Conservation (phyloP, 495 filamentous ascomycete species). For the Terfezia boudieri region DNA sequence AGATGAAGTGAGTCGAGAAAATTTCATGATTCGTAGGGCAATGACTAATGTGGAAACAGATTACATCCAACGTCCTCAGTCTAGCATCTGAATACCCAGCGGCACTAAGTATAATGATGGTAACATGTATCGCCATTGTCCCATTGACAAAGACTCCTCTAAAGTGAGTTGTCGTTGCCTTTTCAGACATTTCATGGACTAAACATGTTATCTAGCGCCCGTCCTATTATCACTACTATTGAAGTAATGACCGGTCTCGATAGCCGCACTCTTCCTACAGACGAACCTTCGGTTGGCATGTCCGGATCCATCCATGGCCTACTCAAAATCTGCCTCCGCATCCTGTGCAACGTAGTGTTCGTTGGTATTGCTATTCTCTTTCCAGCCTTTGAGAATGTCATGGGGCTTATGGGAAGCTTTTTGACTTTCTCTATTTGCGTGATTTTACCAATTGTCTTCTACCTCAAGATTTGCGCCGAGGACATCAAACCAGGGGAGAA, state of each 20-base stretch:
- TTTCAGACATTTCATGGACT: too few relatives aligned
- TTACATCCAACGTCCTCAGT: constrained; percentile 69
- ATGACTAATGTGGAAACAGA: constrained; percentile 7
- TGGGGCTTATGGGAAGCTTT: constrained; percentile 80
- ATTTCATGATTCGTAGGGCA: neutral
- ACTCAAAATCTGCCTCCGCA: neutral
- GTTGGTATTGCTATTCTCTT: constrained; percentile 55
- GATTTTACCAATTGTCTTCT: constrained; percentile 69
- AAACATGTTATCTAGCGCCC: constrained; percentile 27
- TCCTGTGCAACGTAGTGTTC: constrained; percentile 35
- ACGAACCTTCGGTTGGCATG: constrained; percentile 26
- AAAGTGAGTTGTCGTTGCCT: constrained; percentile 31
- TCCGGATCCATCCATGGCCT: constrained; percentile 14
- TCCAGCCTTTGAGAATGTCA: constrained; percentile 77
- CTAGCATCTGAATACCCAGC: constrained; percentile 46
- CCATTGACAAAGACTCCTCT: constrained; percentile 86
- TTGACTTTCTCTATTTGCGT: constrained; percentile 89
- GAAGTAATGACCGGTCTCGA: constrained; percentile 62
- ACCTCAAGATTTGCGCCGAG: constrained; percentile 76
- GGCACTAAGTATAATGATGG: constrained; percentile 51
- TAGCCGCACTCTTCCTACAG: constrained; percentile 27
- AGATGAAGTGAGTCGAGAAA: constrained; percentile 31
- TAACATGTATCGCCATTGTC: constrained; percentile 71
- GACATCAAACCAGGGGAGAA: constrained; percentile 47
- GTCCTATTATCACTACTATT: constrained; percentile 64